Evolutionary conservation across 495 filamentous ascomycete genomes (phyloP), one percentile per base, ranked within the genome.

Genomic region (Neurospora tetrasperma): DNA sequence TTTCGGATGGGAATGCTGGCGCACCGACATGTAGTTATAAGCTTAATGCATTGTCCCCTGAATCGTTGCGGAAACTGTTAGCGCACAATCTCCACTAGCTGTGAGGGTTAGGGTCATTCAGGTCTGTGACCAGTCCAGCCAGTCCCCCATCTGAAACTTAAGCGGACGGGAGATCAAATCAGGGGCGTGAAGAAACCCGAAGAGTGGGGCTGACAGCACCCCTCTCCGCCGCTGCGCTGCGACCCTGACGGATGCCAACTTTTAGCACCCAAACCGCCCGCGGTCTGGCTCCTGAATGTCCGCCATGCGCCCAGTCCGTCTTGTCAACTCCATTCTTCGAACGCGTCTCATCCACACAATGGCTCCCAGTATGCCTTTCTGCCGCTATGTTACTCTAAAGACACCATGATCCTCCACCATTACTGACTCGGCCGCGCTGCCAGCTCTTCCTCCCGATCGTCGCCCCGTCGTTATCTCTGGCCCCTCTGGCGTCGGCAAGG

Each of bases 401-500:
- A 42, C 68, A 54, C 42, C 27, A 66, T 73, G 2, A 41, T 42
- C 48, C 66, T 71, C 44, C 66, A 12, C 71, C 70, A 3, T 9
- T 42, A 42, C 42, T 23, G 41, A 71, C 35, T 42, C 66, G 18
- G 46, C 74, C 76, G 80, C 78, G 75, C 72, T 74, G 68, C 78
- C 69, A 70, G 42, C 23, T 69, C 80, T 79, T 11, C 83, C 83
- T 0, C 72, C 81, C 39, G 82, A 86, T 77, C 75, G 73, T 74
- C 85, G 89, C 16, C 94, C 94, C 8, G 87, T 98, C 75, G 92
- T 97, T 43, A 89, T 97, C 77, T 96, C 91, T 23, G 95, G 93
- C 40, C 94, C 94, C 20, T 91, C 88, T 9, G 94, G 95, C 77
- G 88, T 92, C 12, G 95, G 95, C 62, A 97, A 98, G 87, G 91